These are phyloP conservation scores for Colletotrichum spinosum DNA, from an alignment of 2,329 filamentous ascomycete genomes.

Conservation along the genomic window DNA sequence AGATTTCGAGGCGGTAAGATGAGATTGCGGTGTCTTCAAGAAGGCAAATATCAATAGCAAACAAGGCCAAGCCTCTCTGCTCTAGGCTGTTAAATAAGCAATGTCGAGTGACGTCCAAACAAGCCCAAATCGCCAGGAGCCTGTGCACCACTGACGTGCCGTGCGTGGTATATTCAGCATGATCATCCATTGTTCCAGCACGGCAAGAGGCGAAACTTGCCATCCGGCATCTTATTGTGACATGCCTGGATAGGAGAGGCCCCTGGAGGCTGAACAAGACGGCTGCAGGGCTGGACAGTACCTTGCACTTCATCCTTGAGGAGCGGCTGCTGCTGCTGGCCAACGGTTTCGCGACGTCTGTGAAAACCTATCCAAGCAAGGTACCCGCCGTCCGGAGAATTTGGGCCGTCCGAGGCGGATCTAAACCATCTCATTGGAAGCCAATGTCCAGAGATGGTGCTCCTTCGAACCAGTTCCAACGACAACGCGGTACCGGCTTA, in stretches of 20 bases:
- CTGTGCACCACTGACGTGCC: too few relatives aligned
- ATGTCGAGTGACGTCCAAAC: too few relatives aligned
- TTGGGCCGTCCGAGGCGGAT: conserved; percentile 25
- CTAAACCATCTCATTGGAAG: conserved; percentile 26
- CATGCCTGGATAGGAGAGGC: neutral
- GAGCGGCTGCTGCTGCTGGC: conserved; percentile 13
- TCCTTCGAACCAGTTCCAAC: conserved; percentile 5
- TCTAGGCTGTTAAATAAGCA: too few relatives aligned
- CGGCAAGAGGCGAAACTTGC: too few relatives aligned
- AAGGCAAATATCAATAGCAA: too few relatives aligned
- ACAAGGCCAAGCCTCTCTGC: too few relatives aligned
- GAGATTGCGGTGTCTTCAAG: too few relatives aligned
- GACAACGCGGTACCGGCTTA: conserved; percentile 10
- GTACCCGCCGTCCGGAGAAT: conserved; percentile 32
- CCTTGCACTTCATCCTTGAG: conserved; percentile 20
- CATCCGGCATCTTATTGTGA: too few relatives aligned
- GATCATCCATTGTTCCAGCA: too few relatives aligned
- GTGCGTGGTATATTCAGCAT: too few relatives aligned
- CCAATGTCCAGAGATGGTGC: conserved; percentile 11
- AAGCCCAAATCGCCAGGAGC: too few relatives aligned
- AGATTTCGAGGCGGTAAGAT: too few relatives aligned
- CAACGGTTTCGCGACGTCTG: conserved; percentile 9
- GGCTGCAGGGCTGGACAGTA: conserved; percentile 10
- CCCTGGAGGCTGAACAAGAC: conserved; percentile 7
- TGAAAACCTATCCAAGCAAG: conserved; percentile 13